Percentiles rank a stretch among this genome's conserved stretches.
These are phyloP conservation scores for Cordia subcordata DNA, from an alignment of 257 asterid species.

Conservation along the genomic window DNA sequence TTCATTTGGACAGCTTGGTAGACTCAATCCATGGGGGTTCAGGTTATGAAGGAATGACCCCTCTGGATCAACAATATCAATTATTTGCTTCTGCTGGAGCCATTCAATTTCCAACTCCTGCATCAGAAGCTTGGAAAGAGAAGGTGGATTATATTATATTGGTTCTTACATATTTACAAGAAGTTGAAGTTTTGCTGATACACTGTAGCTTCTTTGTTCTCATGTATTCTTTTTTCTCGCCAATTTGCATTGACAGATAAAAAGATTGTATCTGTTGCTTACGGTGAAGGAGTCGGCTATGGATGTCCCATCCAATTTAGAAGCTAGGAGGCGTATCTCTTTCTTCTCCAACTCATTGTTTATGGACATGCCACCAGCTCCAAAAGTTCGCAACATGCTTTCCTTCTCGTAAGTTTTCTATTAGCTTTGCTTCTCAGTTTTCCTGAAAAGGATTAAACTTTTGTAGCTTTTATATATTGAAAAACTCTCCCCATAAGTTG, in stretches of 20 bases:
- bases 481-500: neutral
- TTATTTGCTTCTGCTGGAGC: slow-evolving; percentile 99
- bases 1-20: slow-evolving; percentile 51
- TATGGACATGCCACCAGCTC: slow-evolving; percentile 98
- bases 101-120: slow-evolving; percentile 80
- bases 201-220: neutral
- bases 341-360: slow-evolving; percentile 96
- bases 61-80: slow-evolving; percentile 92
- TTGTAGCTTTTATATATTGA: neutral
- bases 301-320: slow-evolving; percentile 97
- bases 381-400: slow-evolving; percentile 98
- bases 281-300: slow-evolving; percentile 99
- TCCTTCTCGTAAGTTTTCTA: slow-evolving; percentile 87
- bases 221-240: slow-evolving; percentile 4
- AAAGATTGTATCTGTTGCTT: slow-evolving; percentile 83
- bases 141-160: slow-evolving; percentile 41
- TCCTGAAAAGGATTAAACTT: neutral
- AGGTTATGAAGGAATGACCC: slow-evolving; percentile 79
- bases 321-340: slow-evolving; percentile 97
- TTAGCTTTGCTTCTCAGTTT: neutral
- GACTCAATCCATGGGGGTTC: slow-evolving; percentile 83
- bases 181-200: slow-evolving; percentile 3
- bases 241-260: slow-evolving; percentile 54
- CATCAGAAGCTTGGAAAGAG: slow-evolving; percentile 99
- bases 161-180: neutral